phyloP scores from a whole-genome alignment of 192 early-diverging fungal species.

The Mortierella hygrophila region DNA sequence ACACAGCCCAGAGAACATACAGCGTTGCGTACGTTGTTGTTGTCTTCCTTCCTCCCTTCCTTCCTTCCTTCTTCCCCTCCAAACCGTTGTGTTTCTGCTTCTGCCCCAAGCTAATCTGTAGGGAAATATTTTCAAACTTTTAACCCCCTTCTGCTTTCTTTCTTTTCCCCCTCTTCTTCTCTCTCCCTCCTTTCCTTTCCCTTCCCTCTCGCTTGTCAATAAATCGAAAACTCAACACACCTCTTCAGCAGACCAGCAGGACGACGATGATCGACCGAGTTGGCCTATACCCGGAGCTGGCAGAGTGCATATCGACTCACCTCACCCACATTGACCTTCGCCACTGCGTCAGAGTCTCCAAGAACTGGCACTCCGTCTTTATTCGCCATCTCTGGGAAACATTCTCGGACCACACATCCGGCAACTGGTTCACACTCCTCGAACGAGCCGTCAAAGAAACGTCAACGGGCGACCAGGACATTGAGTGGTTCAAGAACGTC shows the following conservation, averaged over 20 bases:
- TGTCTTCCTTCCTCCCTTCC: background rate
- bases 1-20: background rate
- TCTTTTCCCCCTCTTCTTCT: background rate
- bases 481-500: background rate
- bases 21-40: background rate
- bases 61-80: background rate
- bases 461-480: background rate
- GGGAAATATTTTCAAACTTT: background rate
- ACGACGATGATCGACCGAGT: background rate
- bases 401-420: background rate
- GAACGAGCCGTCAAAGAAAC: background rate
- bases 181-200: background rate
- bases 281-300: background rate
- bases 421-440: background rate
- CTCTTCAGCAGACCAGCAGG: background rate
- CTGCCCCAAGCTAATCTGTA: background rate
- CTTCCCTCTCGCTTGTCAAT: background rate
- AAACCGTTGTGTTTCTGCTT: background rate
- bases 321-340: background rate
- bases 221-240: background rate
- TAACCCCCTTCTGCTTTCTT: background rate
- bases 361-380: background rate
- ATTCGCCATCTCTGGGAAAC: conserved; percentile 3
- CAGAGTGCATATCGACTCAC: background rate
- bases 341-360: background rate